These are phyloP conservation scores for Hypericum androsaemum DNA, from an alignment of 345 rosid genomes.

Conservation along the genomic window DNA sequence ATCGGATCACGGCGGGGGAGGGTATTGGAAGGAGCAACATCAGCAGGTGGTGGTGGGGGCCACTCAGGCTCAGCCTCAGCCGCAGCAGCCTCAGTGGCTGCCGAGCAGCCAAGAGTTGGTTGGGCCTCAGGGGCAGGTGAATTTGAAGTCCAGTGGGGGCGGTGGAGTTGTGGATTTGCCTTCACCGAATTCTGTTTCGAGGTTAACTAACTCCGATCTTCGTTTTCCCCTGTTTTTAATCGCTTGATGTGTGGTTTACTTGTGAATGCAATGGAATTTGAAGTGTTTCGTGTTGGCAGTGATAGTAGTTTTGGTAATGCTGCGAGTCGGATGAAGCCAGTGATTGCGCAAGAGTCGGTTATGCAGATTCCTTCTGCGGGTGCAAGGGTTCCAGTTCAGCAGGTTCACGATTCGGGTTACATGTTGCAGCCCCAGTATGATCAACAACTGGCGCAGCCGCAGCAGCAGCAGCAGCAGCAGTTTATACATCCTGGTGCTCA, in stretches of 20 bases:
- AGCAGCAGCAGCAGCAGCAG: constrained; percentile 47
- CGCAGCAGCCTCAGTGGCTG: background rate
- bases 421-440: background rate
- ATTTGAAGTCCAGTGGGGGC: constrained; percentile 38
- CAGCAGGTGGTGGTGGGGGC: no score
- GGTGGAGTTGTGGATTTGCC: constrained; percentile 36
- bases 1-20: constrained; percentile 24
- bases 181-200: constrained; percentile 88
- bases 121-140: constrained; percentile 29
- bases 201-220: constrained; percentile 24
- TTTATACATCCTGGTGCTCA: constrained; percentile 58
- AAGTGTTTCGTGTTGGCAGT: background rate
- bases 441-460: constrained; percentile 28
- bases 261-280: background rate
- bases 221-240: background rate
- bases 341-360: background rate
- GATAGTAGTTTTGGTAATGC: constrained; percentile 1
- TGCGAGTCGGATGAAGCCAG: background rate
- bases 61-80: constrained; percentile 4
- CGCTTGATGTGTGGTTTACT: background rate
- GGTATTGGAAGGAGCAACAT: constrained; percentile 41
- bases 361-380: background rate
- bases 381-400: background rate
- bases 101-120: background rate
- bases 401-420: constrained; percentile 1